Conservation (phyloP, 2,329 filamentous ascomycete species). For the Ceratocystiopsis minuta region DNA sequence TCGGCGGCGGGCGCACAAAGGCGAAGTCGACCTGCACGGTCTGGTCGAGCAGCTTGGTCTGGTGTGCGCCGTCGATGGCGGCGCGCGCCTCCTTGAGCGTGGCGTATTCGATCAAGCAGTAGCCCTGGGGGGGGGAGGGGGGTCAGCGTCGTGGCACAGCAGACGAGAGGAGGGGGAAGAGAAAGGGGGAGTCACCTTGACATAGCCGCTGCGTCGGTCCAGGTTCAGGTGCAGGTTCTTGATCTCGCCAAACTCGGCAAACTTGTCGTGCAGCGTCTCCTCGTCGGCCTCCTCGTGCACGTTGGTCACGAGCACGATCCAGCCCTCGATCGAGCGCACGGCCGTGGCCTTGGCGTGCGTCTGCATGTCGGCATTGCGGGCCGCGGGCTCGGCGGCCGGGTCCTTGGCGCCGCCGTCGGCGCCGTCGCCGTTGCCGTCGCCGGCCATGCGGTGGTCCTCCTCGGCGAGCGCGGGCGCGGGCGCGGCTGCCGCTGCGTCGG, state of each 20-base stretch:
- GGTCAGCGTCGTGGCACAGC: too few species aligned
- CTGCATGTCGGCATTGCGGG: conserved; percentile 37
- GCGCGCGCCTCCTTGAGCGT: conserved; percentile 62
- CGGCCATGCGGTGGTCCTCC: background rate
- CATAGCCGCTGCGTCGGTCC: conserved; percentile 66
- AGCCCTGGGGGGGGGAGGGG: conserved; percentile 38
- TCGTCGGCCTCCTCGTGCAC: conserved; percentile 77
- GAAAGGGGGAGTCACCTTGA: conserved; percentile 42
- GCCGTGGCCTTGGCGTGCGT: conserved; percentile 59
- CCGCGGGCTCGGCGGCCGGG: background rate
- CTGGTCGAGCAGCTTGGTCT: conserved; percentile 64
- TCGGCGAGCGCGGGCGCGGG: background rate
- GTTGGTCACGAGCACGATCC: conserved; percentile 76
- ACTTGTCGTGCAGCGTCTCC: conserved; percentile 64
- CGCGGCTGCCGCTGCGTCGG: background rate
- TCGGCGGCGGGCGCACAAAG: conserved; percentile 62
- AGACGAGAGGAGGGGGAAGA: background rate
- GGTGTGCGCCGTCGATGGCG: conserved; percentile 66
- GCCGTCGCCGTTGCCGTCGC: conserved; percentile 17
- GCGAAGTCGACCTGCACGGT: conserved; percentile 69
- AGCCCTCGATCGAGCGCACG: conserved; percentile 74
- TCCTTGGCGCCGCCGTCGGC: background rate
- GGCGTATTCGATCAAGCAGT: conserved; percentile 69
- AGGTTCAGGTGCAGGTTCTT: conserved; percentile 76
- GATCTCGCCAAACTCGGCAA: conserved; percentile 71